A percentile compares a stretch with the other conserved stretches of the same genome.
Evolutionary conservation across 2,329 filamentous ascomycete genomes (phyloP).

Genomic region (Aspergillus sp.): DNA sequence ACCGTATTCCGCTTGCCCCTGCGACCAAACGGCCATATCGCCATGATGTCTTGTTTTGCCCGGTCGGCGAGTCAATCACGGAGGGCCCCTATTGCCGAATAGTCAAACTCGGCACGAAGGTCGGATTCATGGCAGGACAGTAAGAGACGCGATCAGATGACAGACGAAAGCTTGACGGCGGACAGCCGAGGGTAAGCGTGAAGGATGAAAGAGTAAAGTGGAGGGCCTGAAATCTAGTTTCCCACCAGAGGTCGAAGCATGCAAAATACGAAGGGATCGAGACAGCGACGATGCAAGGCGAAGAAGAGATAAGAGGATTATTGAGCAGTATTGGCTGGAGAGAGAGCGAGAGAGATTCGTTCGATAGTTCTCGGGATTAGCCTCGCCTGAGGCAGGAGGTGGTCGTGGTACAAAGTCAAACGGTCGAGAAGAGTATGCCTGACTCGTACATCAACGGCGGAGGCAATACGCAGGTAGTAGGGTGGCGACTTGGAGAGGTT

Average conservation of each 20-base stretch:
- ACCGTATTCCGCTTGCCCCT: constrained; percentile 67
- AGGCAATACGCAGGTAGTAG: neutral
- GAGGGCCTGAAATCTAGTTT: neutral
- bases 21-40: constrained; percentile 80
- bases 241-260: neutral
- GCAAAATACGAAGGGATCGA: neutral
- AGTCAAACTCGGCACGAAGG: constrained; percentile 18
- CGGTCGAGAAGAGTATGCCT: constrained; percentile 7
- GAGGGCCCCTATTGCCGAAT: constrained; percentile 18
- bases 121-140: constrained; percentile 25
- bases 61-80: constrained; percentile 22
- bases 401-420: constrained; percentile 12
- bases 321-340: neutral
- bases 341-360: neutral
- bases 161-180: neutral
- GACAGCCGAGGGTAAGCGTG: constrained; percentile 8
- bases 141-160: constrained; percentile 19
- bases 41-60: constrained; percentile 54
- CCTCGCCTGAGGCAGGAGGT: neutral
- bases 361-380: neutral
- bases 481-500: constrained; percentile 5
- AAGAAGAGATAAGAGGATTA: neutral
- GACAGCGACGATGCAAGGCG: neutral
- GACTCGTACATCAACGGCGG: constrained; percentile 3
- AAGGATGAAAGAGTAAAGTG: neutral